Evolutionary conservation across 2,329 filamentous ascomycete genomes (phyloP), one percentile per base, ranked within the genome.

Genomic region (Fonsecaea erecta): DNA sequence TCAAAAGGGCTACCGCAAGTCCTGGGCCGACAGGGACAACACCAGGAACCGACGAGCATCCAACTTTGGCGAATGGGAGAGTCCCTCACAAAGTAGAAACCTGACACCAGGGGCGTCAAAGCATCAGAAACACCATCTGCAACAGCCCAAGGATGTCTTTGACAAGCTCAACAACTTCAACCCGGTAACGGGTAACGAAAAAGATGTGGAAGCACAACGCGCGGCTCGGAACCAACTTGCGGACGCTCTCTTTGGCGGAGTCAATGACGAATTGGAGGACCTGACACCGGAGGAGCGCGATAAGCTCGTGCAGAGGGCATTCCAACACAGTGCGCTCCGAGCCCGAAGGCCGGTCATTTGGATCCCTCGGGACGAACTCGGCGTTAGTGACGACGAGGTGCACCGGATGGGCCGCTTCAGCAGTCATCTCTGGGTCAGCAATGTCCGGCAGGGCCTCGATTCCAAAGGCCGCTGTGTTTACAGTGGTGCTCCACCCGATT

Each of bases 211-310:
- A 76, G 86, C 87, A 0, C 91, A 94, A 77, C 85, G 81, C 35
- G 74, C 76, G n/a, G 68, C 75, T 1, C 84, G 86, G 1, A 76
- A 78, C 66, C 75, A 82, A 8, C 90, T 94, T 28, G 90, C 90
- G 6, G 89, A 93, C 55, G 90, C 93, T 2, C 83, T 98, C 1
- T 99, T 93, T 76, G 89, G 91, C 24, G 91, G 91, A 3, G 91
- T 93, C 72, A 89, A 94, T 70, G 94, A 98, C 74, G 93, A 97
- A 80, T 89, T 99, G 68, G 94, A 97, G 76, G 95, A 99, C 75
- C 82, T 99, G 55, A 95, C 92, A 1, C 92, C 93, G 0, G 91
- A 94, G 18, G 92, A 97, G 76, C 86, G 95, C 72, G 93, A 98
- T 74, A 83, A 88, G 64, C 86, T 98, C 43, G 90, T 95, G 12